Base-by-base conservation (phyloP, 2,329 filamentous ascomycete species). In the Chrysosporium queenslandicum region DNA sequence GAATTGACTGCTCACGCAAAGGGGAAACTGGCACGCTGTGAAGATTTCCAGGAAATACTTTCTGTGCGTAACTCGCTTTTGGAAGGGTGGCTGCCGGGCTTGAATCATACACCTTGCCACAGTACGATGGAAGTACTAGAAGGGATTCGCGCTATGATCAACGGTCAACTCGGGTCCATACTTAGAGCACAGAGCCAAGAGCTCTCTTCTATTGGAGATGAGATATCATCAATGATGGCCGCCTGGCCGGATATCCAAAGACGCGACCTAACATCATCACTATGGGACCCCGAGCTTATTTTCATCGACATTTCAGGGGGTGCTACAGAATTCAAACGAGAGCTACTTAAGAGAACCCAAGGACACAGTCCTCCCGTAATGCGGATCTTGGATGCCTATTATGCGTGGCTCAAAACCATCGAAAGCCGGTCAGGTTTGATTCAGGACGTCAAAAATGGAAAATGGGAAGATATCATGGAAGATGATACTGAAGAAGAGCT, bases 351-450 rank as follows among this genome's bases (percentile, higher is more conserved):
- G 29, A 79, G 83, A 18, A 75, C 87, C 6, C 80, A 90, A 60
- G 90, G 91, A 4, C 79, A 83, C 46, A 85, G 83, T 61, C 75
- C 82, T 53, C 73, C 80, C 9, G 78, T 91, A 0, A 79, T 80
- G 32, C 73, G 72, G 50, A 79, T 83, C 0, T 73, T 83, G 1
- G 72, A 77, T 11, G 74, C 77, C 42, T 92, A 92, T 62, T 76
- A 81, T 53, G 75, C 76, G 1, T 96, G 90, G 89, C 78, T 81
- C 42, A 73, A 75, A n/a, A 78, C 83, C 4, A 79, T 94, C n/a
- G 78, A 83, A 55, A 80, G 55, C 29, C 59, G 64, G 6, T 60
- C 57, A 21, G 58, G 60, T 12, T 60, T 61, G 36, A 65, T 70
- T 27, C 61, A 68, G 11, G 67, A 63, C 2, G 56, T 70, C n/a